Base-by-base conservation (phyloP, 768 basidiomycete genomes). In the Candolleomyces aberdarensis region DNA sequence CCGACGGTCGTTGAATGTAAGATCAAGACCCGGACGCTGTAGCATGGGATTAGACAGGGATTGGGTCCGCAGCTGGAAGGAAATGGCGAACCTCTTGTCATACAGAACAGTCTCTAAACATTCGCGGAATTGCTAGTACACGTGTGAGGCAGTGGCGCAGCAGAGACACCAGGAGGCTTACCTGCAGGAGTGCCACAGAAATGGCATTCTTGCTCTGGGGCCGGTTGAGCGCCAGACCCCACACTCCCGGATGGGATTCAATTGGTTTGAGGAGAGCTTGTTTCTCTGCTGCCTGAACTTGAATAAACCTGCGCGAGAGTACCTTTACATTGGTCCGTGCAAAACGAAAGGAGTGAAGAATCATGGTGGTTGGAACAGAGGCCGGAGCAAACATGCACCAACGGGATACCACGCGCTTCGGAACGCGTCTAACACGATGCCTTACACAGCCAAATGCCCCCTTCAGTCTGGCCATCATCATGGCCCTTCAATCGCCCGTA, bases 201-300 rank as follows among this genome's bases (percentile, higher is more conserved):
- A 96, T 91, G 20, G 94, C 92, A 75, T 96, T 96, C 81, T 87
- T 94, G 66, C 84, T 87, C 65, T 88, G 81, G 8, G 92, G 91
- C 61, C 91, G 80, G 69, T 95, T 91, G 60, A 96, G 83, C n/a
- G 85, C 84, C 19, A 96, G 79, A 65, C 82, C 89, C 19, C 83
- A 79, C 54, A 94, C 80, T 8, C 92, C 91, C 8, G 86, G 84
- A 64, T 84, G 78, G 15, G 80, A 78, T 31, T 71, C 64, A 15
- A 85, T 68, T 19, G 80, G 79, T 67, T 88, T 81, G 29, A 91
- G 74, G 64, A 80, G 82, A 5, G 80, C 82, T 56, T 81, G 67
- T 15, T 57, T 52, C 51, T 67, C 67, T 49, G 55, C 65, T 40
- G 65, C 53, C 29, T 69, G 61, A 3, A 61, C 59, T 54, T 71